Base-by-base conservation (phyloP, 345 rosid species). In the Aethionema arabicum region DNA sequence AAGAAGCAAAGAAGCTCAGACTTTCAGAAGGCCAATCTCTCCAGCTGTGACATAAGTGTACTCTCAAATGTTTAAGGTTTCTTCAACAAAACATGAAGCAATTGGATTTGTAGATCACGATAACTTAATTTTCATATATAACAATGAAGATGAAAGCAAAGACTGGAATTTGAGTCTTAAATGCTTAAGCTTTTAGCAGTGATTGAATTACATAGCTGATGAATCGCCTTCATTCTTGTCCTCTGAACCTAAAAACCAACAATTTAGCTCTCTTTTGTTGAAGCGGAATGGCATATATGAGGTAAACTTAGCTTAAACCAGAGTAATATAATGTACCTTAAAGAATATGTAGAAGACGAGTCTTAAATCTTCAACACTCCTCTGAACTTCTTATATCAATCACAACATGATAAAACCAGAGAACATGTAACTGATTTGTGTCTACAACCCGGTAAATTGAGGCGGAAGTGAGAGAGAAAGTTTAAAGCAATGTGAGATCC, bases 361-460 rank as follows among this genome's bases (percentile, higher is more conserved):
- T 11, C 13, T 52, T 68, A 69, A 76, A 84, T 64, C 78, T 74
- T 63, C 66, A 76, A 10, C 83, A 66, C 7, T 66, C 69, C 72
- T 78, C 68, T 59, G 70, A 52, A 31, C 36, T 68, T 73, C 64
- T 79, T 31, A 70, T 37, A 53, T 77, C 80, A 50, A 61, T 16
- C 7, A 48, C 72, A 29, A 61, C 67, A 29, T 41, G 65, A 59
- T 74, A 58, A 76, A 77, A 61, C 67, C 67, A 15, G 78, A 69
- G n/a, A 79, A 66, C 52, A 73, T 83, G 70, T 65, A 79, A 48
- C 52, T 61, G 41, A 85, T 74, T 68, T 83, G 85, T n/a, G n/a
- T n/a, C n/a, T n/a, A n/a, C n/a, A n/a, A n/a, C n/a, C n/a, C n/a
- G n/a, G n/a, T n/a, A n/a, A n/a, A n/a, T n/a, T n/a, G n/a, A n/a